These are phyloP conservation scores for Corniculantispora saksenae DNA, from an alignment of 2,329 filamentous ascomycete genomes.

Conservation along the genomic window DNA sequence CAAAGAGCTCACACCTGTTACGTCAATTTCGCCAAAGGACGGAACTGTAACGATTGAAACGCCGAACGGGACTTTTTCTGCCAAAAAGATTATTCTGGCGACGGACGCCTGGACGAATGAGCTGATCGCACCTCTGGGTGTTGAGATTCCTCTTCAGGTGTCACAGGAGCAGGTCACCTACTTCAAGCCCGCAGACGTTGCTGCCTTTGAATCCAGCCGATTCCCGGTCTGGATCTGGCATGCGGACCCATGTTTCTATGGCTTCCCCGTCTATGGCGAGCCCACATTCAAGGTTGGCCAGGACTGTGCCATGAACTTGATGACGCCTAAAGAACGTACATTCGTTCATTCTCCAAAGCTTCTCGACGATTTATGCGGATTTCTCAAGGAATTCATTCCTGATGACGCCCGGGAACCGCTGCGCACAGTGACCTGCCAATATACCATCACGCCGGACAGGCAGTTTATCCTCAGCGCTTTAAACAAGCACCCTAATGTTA, in stretches of 20 bases:
- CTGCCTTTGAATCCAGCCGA: slow-evolving; percentile 3
- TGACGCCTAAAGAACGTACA: slow-evolving; percentile 18
- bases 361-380: background rate
- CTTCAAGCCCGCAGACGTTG: slow-evolving; percentile 19
- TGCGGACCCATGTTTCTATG: slow-evolving; percentile 20
- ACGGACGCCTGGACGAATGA: slow-evolving; percentile 22
- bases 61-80: slow-evolving; percentile 1
- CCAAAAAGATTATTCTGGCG: slow-evolving; percentile 20
- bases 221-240: slow-evolving; percentile 23
- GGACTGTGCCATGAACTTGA: slow-evolving; percentile 19
- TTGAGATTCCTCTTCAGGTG: slow-evolving; percentile 29
- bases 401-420: slow-evolving; percentile 19
- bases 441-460: slow-evolving; percentile 27
- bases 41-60: slow-evolving; percentile 16
- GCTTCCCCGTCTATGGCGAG: slow-evolving; percentile 23
- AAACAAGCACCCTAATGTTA: slow-evolving; percentile 21
- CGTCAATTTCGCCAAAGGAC: background rate
- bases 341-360: slow-evolving; percentile 20
- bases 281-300: slow-evolving; percentile 21
- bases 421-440: slow-evolving; percentile 30
- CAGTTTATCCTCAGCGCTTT: slow-evolving; percentile 28
- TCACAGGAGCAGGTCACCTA: slow-evolving; percentile 22
- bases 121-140: slow-evolving; percentile 18
- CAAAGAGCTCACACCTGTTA: slow-evolving; percentile 17
- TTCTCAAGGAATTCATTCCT: background rate